Evolutionary conservation across 2,329 filamentous ascomycete species (phyloP), one percentile per base, ranked within the genome.

Genomic region (Nemania sp.): DNA sequence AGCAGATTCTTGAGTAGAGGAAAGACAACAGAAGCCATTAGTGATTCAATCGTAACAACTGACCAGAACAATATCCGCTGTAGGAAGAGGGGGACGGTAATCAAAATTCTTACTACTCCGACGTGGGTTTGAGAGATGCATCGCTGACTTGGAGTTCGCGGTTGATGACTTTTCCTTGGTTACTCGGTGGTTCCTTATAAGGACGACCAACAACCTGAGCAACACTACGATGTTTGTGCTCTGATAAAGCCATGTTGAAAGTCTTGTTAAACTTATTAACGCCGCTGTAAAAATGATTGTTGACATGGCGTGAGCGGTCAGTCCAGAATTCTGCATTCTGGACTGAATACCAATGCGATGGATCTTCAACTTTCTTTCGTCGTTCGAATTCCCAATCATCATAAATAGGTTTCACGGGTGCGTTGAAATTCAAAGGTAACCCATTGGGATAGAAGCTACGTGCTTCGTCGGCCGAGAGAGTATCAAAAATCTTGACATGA

Each of bases 281-380:
- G 45, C 82, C 82, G 0, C 76, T 74, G 55, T 85, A 83, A 76
- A 84, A 86, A 38, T 73, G 69, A 3, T 69, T 71, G 54, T 80
- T 72, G 54, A 80, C 73, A 26, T 74, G 73, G 6, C 74, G 73
- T n/a, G 75, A 74, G 20, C 76, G 79, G 6, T 62, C 52, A 67
- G 11, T 77, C 76, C 27, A 73, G 67, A 26, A 74, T 18, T 72
- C 62, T 5, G 68, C 66, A 55, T 66, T 68, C 6, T 76, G 73
- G 13, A 59, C 70, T 26, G 66, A 59, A 62, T 60, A 57, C 24
- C 6, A 5, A 43, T 57, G 24, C 32, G 72, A 35, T 22, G 68
- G 18, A 24, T 71, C 69, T 6, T 73, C 62, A 5, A 71, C 15
- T n/a, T 61, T 22, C 4, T 15, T 24, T 8, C 60, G 29, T 6